A percentile compares a stretch with the other conserved stretches of the same genome.
Evolutionary conservation across 1,139 yeast species (phyloP).

Genomic region (Diutina pseudorugosa): DNA sequence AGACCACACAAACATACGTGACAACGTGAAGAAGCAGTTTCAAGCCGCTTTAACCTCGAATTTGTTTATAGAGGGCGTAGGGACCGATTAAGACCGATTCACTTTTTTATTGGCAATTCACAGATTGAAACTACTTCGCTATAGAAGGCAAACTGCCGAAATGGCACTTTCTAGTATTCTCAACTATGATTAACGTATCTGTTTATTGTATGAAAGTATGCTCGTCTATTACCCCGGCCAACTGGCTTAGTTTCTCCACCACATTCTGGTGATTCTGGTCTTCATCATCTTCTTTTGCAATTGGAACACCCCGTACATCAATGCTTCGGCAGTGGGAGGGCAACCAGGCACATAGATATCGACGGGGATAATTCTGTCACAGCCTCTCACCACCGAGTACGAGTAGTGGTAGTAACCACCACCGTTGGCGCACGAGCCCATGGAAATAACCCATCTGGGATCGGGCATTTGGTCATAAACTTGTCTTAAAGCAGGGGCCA

Average conservation of each 20-base stretch:
- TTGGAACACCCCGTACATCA: conserved; percentile 84
- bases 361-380: conserved; percentile 81
- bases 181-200: not conserved
- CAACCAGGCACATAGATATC: conserved; percentile 91
- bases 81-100: too few species aligned
- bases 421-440: conserved; percentile 94
- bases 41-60: too few species aligned
- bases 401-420: conserved; percentile 92
- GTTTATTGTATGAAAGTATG: not conserved
- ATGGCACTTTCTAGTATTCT: too few species aligned
- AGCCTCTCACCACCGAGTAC: conserved; percentile 81
- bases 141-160: too few species aligned
- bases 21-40: too few species aligned
- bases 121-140: too few species aligned
- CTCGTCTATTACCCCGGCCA: not conserved
- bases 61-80: too few species aligned
- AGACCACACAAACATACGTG: too few species aligned
- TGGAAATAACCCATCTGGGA: conserved; percentile 82
- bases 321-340: conserved; percentile 87
- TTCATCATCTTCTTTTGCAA: conserved; percentile 83
- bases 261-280: conserved; percentile 69
- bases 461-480: conserved; percentile 94
- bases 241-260: conserved; percentile 55
- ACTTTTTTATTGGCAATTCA: too few species aligned
- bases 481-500: conserved; percentile 91